phyloP scores from a whole-genome alignment of 805 yeast genomes.

The Ogataea methanolica region DNA sequence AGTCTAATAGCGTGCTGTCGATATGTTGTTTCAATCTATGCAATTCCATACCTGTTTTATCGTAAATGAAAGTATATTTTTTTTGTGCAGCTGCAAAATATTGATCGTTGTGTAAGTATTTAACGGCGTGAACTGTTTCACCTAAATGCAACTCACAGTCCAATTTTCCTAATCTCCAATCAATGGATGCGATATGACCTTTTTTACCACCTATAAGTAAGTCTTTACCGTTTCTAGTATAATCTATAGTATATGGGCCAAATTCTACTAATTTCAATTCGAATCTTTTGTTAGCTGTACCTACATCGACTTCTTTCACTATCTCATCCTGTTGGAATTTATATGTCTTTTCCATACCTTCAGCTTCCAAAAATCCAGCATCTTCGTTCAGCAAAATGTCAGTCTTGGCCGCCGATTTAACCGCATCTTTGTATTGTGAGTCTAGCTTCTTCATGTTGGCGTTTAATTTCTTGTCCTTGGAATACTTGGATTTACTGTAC shows the following conservation, averaged over 20 bases:
- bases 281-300: slow-evolving; percentile 72
- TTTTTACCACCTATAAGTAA: slow-evolving; percentile 80
- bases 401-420: slow-evolving; percentile 79
- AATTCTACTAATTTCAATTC: slow-evolving; percentile 67
- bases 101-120: slow-evolving; percentile 87
- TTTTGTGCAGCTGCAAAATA: slow-evolving; percentile 96
- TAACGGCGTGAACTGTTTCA: slow-evolving; percentile 88
- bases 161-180: slow-evolving; percentile 85
- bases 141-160: slow-evolving; percentile 79
- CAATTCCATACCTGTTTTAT: slow-evolving; percentile 83
- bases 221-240: slow-evolving; percentile 83
- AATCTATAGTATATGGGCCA: slow-evolving; percentile 85
- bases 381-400: slow-evolving; percentile 83
- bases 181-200: slow-evolving; percentile 95
- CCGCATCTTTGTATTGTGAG: slow-evolving; percentile 68
- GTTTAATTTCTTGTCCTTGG: slow-evolving; percentile 57
- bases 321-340: slow-evolving; percentile 82
- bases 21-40: slow-evolving; percentile 89
- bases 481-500: slow-evolving; percentile 26
- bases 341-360: slow-evolving; percentile 90
- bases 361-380: slow-evolving; percentile 85
- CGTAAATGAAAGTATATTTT: slow-evolving; percentile 88
- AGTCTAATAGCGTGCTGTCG: slow-evolving; percentile 78
- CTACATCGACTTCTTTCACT: slow-evolving; percentile 64
- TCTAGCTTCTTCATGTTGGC: slow-evolving; percentile 67